These are phyloP conservation scores for Aspergillus nidulans DNA, from an alignment of 495 filamentous ascomycete species.

Conservation along the genomic window DNA sequence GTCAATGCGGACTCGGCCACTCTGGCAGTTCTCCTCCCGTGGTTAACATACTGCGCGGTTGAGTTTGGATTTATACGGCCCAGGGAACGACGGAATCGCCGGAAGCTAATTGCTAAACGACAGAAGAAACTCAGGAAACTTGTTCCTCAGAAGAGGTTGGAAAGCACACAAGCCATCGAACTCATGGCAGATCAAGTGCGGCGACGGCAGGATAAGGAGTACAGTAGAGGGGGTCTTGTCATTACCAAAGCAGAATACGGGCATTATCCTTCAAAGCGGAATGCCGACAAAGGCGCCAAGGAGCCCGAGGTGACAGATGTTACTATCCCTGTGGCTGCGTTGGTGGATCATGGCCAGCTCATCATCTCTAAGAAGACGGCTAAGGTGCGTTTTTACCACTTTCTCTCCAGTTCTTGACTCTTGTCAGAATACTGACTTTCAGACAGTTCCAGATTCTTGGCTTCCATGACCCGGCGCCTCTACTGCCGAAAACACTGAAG, in stretches of 20 bases:
- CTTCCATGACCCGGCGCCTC: constrained; percentile 55
- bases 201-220: constrained; percentile 40
- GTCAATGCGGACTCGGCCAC: constrained; percentile 33
- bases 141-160: constrained; percentile 38
- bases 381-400: constrained; percentile 29
- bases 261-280: constrained; percentile 29
- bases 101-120: constrained; percentile 29
- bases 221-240: constrained; percentile 32
- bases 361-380: constrained; percentile 36
- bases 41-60: constrained; percentile 44
- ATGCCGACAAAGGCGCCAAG: constrained; percentile 11
- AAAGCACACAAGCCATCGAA: constrained; percentile 49
- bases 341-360: constrained; percentile 46
- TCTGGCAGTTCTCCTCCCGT: constrained; percentile 42
- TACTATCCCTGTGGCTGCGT: constrained; percentile 43
- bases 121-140: constrained; percentile 39
- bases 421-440: constrained; percentile 9
- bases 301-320: constrained; percentile 40
- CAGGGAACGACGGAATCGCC: constrained; percentile 32
- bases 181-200: constrained; percentile 49
- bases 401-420: neutral
- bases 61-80: constrained; percentile 47
- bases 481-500: constrained; percentile 46
- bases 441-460: constrained; percentile 48
- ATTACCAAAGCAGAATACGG: constrained; percentile 43